phyloP scores from a whole-genome alignment of 345 rosid genomes.

The Adansonia digitata region DNA sequence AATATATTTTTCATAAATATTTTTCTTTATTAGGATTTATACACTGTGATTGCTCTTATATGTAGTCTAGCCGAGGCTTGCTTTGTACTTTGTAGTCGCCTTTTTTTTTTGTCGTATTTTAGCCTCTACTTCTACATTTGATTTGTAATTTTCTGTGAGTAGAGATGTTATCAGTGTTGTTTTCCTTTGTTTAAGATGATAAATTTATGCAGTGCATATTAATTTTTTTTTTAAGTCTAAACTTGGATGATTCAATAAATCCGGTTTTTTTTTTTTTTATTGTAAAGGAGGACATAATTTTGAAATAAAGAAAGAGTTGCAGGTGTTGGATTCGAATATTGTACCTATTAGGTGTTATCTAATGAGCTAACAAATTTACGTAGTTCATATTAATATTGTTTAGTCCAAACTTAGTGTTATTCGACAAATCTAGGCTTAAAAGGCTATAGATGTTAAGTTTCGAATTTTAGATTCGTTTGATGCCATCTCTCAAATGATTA shows the following conservation, averaged over 20 bases:
- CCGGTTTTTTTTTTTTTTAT: not conserved
- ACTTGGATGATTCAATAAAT: not conserved
- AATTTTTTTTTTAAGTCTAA: not conserved
- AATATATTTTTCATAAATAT: slow-evolving; percentile 2
- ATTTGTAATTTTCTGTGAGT: not conserved
- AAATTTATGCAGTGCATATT: not conserved
- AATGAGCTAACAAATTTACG: too few relatives aligned
- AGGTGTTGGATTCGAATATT: too few relatives aligned
- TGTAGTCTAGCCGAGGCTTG: not conserved
- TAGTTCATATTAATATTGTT: too few relatives aligned
- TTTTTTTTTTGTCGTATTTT: not conserved
- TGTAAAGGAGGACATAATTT: too few relatives aligned
- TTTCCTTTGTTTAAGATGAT: not conserved
- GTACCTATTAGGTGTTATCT: too few relatives aligned
- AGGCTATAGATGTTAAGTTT: too few relatives aligned
- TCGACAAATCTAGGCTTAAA: too few relatives aligned
- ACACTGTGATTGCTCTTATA: not conserved
- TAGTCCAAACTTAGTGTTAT: too few relatives aligned
- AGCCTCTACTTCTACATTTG: not conserved
- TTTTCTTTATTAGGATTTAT: not conserved
- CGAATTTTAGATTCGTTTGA: too few relatives aligned
- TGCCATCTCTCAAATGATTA: too few relatives aligned
- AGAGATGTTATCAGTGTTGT: not conserved
- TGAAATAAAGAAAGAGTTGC: too few relatives aligned
- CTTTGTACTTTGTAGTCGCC: not conserved